phyloP scores from a whole-genome alignment of 2,329 filamentous ascomycete species.

The Penicillium concentricum region DNA sequence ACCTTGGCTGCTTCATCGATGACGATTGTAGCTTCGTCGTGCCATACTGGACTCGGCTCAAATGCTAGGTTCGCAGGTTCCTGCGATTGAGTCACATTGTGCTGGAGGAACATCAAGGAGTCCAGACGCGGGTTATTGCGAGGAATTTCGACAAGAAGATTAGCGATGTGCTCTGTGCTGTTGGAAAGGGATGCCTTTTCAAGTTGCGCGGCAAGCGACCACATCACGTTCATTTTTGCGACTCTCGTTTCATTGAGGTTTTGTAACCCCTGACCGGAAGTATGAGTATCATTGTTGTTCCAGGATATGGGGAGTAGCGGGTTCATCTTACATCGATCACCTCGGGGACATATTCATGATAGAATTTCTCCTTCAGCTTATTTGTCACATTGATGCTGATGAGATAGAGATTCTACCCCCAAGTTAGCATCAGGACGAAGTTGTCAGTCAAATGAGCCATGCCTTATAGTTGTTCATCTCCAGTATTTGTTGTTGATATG shows the following conservation, averaged over 20 bases:
- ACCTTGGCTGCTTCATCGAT: constrained; percentile 84
- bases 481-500: constrained; percentile 85
- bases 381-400: constrained; percentile 96
- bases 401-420: constrained; percentile 79
- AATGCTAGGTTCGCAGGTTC: constrained; percentile 84
- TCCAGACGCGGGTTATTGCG: constrained; percentile 87
- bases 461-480: constrained; percentile 95
- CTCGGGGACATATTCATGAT: constrained; percentile 94
- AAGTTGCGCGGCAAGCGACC: constrained; percentile 75
- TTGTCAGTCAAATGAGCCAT: not conserved
- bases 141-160: constrained; percentile 75
- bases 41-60: constrained; percentile 94
- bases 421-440: constrained; percentile 24
- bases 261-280: constrained; percentile 62
- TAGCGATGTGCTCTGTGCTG: constrained; percentile 69
- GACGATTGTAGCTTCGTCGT: constrained; percentile 85
- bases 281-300: constrained; percentile 3
- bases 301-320: not conserved
- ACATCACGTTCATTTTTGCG: constrained; percentile 77
- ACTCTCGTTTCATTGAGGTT: constrained; percentile 90
- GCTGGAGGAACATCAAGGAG: constrained; percentile 95
- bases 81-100: constrained; percentile 79
- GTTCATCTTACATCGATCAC: constrained; percentile 70
- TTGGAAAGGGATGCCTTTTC: constrained; percentile 76
- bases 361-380: constrained; percentile 96